Percentiles rank a stretch among this genome's conserved stretches.
These are phyloP conservation scores for Zelopaecilomyces penicillatus DNA, from an alignment of 2,329 filamentous ascomycete genomes.

Conservation along the genomic window DNA sequence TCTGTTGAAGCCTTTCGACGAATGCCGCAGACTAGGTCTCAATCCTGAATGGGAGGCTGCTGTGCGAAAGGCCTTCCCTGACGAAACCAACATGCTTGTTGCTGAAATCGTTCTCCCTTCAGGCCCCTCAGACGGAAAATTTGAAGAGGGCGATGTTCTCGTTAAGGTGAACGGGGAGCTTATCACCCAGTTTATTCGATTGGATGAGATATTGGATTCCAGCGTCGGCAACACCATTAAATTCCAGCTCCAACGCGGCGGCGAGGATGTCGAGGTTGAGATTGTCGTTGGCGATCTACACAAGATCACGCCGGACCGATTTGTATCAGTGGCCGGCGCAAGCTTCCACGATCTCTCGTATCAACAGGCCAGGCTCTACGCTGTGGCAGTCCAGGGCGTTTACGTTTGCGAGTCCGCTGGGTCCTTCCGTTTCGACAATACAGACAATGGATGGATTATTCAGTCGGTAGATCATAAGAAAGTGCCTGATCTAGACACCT, in stretches of 20 bases:
- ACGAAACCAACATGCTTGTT: constrained; percentile 93
- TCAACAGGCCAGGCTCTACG: constrained; percentile 92
- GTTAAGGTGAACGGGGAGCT: constrained; percentile 90
- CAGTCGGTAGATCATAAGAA: constrained; percentile 88
- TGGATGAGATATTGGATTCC: constrained; percentile 87
- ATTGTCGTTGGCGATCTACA: constrained; percentile 84
- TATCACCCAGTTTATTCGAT: constrained; percentile 81
- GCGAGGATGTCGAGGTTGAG: constrained; percentile 77
- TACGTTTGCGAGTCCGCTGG: constrained; percentile 92
- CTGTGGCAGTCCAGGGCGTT: constrained; percentile 83
- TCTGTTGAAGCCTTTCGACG: constrained; percentile 93
- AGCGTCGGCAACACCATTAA: constrained; percentile 72
- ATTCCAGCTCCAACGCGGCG: constrained; percentile 79
- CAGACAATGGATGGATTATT: constrained; percentile 87
- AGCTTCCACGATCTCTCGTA: constrained; percentile 97
- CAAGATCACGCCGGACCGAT: constrained; percentile 89
- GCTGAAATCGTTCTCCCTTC: constrained; percentile 90
- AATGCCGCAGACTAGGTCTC: constrained; percentile 82
- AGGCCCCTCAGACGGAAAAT: constrained; percentile 76
- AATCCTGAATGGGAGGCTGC: constrained; percentile 79
- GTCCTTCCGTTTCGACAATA: constrained; percentile 88
- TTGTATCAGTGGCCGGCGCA: constrained; percentile 86
- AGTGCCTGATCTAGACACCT: constrained; percentile 77
- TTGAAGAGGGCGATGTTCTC: constrained; percentile 90
- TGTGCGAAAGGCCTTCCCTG: constrained; percentile 74